Base-by-base conservation (phyloP, 805 yeast species). In the Saccharomycopsis synnaedendra region DNA sequence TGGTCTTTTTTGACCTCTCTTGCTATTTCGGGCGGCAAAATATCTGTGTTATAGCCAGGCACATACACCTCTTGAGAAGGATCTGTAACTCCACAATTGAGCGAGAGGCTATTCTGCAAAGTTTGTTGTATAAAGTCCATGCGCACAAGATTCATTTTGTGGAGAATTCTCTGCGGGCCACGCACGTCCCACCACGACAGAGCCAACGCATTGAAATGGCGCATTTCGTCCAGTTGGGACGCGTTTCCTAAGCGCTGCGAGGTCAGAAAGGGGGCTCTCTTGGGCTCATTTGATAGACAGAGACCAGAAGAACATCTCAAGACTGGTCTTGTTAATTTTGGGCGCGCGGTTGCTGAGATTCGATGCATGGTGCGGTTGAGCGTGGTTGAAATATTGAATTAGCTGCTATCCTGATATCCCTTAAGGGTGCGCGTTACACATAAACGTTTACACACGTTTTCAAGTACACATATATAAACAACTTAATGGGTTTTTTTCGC, bases 181-280 rank as follows among this genome's bases (percentile, higher is more conserved):
- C 80, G 66, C 9, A 85, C 79, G 57, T 93, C 96, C 98, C 99
- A 93, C 99, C 99, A 93, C n/a, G 86, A 65, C n/a, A 82, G 70
- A 1, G 99, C 98, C 41, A 93, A 69, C 34, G 81, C 76, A 56
- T 85, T 79, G 64, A 93, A 93, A 63, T 93, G 97, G 6, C 73
- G 64, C 62, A 81, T 70, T 60, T 90, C 97, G 4, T 28, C 34
- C 30, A 33, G 32, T 42, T 42, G 31, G 33, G 28, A 41, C 32
- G 4, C 35, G 30, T 9, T 7, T 5, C 19, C 8, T 37, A 41
- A 29, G 8, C 6, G 11, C 7, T 19, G 31, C 42, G 33, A 39
- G 37, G n/a, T 44, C 47, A 5, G 42, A 39, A 10, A 39, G 8
- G 27, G 42, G 39, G 29, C 19, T 10, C 32, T 37, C 46, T 30